These are phyloP conservation scores for Forsythia suspensa DNA, from an alignment of 257 asterid species.

Conservation along the genomic window DNA sequence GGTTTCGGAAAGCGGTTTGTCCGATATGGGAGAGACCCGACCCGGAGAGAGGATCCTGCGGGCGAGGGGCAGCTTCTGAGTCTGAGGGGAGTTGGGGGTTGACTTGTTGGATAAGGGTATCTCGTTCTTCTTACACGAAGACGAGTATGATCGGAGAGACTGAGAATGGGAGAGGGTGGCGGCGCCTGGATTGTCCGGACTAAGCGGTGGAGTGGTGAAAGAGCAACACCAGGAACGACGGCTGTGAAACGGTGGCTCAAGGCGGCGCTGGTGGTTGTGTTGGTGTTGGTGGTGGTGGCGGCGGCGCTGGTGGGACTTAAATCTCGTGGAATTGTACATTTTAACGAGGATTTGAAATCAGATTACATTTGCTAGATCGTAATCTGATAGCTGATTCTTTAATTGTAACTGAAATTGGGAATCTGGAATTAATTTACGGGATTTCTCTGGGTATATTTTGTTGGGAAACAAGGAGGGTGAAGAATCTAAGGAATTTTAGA, in stretches of 20 bases:
- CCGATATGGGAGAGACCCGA: slow-evolving; percentile 88
- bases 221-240: slow-evolving; percentile 95
- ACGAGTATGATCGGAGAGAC: slow-evolving; percentile 32
- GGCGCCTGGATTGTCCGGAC: slow-evolving; percentile 57
- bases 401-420: slow-evolving; percentile 5
- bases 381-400: slow-evolving; percentile 1
- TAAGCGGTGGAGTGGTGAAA: slow-evolving; percentile 66
- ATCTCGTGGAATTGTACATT: slow-evolving; percentile 47
- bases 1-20: slow-evolving; percentile 23
- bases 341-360: slow-evolving; percentile 6
- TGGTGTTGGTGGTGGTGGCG: background rate
- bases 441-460: slow-evolving; percentile 4
- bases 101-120: slow-evolving; percentile 35
- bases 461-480: slow-evolving; percentile 19
- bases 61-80: slow-evolving; percentile 48
- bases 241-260: slow-evolving; percentile 47
- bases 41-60: slow-evolving; percentile 97
- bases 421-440: background rate
- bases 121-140: slow-evolving; percentile 44
- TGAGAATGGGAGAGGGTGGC: slow-evolving; percentile 28
- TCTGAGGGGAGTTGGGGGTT: slow-evolving; percentile 59
- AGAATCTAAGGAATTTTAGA: slow-evolving; percentile 18
- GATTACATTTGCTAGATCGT: background rate
- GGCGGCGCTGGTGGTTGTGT: slow-evolving; percentile 34
- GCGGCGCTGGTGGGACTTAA: slow-evolving; percentile 28